These are phyloP conservation scores for Phytophthora kernoviae DNA, from an alignment of 352 stramenopile species.

Conservation along the genomic window DNA sequence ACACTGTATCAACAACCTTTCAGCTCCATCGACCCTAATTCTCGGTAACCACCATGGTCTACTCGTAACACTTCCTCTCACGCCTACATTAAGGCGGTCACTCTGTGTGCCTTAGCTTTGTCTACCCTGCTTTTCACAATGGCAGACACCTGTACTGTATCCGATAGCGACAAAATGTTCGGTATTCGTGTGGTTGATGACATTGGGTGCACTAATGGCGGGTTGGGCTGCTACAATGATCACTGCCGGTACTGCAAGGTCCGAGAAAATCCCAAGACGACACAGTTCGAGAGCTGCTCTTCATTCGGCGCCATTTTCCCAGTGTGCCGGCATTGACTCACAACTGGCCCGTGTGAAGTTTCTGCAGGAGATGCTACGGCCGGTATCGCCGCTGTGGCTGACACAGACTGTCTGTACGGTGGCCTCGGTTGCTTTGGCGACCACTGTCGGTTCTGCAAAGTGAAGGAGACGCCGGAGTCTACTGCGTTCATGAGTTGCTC, in stretches of 20 bases:
- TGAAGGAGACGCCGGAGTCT: constrained; percentile 34
- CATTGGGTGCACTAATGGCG: constrained; percentile 27
- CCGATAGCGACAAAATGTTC: constrained; percentile 30
- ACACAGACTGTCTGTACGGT: constrained; percentile 33
- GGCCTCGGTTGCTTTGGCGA: constrained; percentile 46
- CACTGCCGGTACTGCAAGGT: constrained; percentile 47
- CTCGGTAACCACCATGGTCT: no score
- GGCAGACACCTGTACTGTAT: constrained; percentile 18
- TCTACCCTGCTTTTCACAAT: constrained; percentile 9
- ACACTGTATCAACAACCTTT: no score
- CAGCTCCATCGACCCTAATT: no score
- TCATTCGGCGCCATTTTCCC: constrained; percentile 31
- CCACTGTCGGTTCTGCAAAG: constrained; percentile 51
- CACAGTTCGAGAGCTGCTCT: constrained; percentile 34
- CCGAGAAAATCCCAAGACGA: constrained; percentile 35
- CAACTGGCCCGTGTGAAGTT: constrained; percentile 24
- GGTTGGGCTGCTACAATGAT: constrained; percentile 40
- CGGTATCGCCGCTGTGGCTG: constrained; percentile 33
- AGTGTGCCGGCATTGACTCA: constrained; percentile 12
- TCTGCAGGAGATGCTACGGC: constrained; percentile 28
- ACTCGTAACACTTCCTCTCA: no score
- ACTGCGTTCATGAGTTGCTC: constrained; percentile 22
- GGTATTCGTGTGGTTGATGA: constrained; percentile 40
- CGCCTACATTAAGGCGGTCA: no score
- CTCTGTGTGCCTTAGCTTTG: no score